Evolutionary conservation across 495 filamentous ascomycete species (phyloP).

Genomic region (Coniosporium apollinis): DNA sequence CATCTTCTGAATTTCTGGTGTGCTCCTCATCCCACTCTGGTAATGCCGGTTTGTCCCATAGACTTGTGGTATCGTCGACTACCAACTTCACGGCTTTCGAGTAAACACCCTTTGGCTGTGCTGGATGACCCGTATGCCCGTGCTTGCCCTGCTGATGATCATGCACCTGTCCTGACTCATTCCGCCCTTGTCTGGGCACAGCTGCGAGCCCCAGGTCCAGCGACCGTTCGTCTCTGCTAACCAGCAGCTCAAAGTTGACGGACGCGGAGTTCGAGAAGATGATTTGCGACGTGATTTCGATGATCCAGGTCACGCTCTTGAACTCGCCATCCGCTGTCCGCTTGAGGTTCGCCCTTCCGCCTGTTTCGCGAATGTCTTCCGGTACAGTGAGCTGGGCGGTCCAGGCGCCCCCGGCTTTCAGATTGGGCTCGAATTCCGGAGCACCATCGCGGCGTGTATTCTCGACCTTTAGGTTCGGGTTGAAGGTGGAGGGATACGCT

Average conservation of each 20-base stretch:
- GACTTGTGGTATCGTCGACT: conserved; percentile 69
- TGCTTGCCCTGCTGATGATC: conserved; percentile 44
- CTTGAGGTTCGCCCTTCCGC: conserved; percentile 16
- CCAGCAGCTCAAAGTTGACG: conserved; percentile 77
- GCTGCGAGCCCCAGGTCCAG: conserved; percentile 43
- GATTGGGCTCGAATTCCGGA: conserved; percentile 84
- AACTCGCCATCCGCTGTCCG: conserved; percentile 19
- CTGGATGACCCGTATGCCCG: conserved; percentile 26
- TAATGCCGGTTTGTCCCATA: conserved; percentile 83
- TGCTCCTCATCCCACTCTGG: conserved; percentile 41
- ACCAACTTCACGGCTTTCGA: conserved; percentile 57
- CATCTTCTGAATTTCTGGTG: conserved; percentile 11
- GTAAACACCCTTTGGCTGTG: conserved; percentile 56
- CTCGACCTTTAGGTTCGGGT: conserved; percentile 57
- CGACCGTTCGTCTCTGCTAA: conserved; percentile 72
- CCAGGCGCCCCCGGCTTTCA: conserved; percentile 86
- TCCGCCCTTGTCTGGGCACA: conserved; percentile 28
- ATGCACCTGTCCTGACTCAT: conserved; percentile 47
- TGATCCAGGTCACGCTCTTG: conserved; percentile 57
- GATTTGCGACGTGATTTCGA: conserved; percentile 83
- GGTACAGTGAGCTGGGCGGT: conserved; percentile 62
- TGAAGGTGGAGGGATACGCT: conserved; percentile 62
- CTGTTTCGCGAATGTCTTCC: conserved; percentile 41
- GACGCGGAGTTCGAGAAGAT: conserved; percentile 77
- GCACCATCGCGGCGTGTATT: conserved; percentile 42